phyloP scores from a whole-genome alignment of 176 grass and related monocot genomes.

The Hordeum vulgare region DNA sequence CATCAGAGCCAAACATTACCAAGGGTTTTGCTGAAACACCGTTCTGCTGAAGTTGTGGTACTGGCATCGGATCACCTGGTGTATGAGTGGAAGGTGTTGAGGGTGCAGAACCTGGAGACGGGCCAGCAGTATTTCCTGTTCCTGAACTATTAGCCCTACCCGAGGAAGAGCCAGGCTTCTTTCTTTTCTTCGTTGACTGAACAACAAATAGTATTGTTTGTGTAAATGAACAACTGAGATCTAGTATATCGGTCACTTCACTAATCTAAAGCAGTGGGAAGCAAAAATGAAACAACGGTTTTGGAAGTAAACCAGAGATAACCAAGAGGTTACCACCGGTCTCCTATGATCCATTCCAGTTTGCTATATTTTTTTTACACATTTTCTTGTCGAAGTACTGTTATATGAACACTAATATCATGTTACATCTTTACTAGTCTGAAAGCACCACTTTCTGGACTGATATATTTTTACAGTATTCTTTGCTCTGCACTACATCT shows the following conservation, averaged over 20 bases:
- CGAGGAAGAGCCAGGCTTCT: slow-evolving; percentile 72
- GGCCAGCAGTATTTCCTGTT: slow-evolving; percentile 90
- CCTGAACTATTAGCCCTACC: slow-evolving; percentile 87
- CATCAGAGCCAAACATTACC: slow-evolving; percentile 71
- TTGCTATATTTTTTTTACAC: not conserved
- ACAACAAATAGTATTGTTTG: slow-evolving; percentile 19
- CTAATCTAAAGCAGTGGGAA: not conserved
- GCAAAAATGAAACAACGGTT: not conserved
- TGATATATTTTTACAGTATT: not conserved
- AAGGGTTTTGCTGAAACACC: slow-evolving; percentile 71
- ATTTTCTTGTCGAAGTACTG: not conserved
- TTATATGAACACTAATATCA: not conserved
- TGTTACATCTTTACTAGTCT: not conserved
- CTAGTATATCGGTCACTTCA: slow-evolving; percentile 4
- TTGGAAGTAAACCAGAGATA: not conserved
- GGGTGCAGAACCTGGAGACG: slow-evolving; percentile 94
- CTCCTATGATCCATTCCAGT: not conserved
- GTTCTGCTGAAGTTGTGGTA: slow-evolving; percentile 76
- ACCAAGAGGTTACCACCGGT: not conserved
- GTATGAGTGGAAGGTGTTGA: slow-evolving; percentile 98
- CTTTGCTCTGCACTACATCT: not conserved
- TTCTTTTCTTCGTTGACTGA: slow-evolving; percentile 64
- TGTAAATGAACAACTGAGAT: not conserved
- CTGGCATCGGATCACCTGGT: slow-evolving; percentile 83
- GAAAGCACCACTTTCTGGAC: not conserved